phyloP scores from a whole-genome alignment of 2,329 filamentous ascomycete species.

The Aspergillus ochraceus region DNA sequence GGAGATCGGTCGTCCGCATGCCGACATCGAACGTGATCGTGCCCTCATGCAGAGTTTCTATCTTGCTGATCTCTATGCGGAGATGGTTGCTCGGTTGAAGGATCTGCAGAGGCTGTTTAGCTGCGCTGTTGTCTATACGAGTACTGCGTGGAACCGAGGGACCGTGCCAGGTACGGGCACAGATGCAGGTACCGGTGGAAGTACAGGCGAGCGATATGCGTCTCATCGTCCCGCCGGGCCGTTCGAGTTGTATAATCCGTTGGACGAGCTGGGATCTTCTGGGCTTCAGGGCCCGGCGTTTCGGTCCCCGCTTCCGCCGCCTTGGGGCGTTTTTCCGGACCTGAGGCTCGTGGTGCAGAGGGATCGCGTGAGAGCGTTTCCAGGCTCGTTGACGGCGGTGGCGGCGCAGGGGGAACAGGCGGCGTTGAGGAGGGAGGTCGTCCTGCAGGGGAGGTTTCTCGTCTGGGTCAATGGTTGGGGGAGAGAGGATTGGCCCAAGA shows the following conservation, averaged over 20 bases:
- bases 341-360: slow-evolving; percentile 40
- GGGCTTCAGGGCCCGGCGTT: slow-evolving; percentile 26
- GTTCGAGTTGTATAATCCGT: slow-evolving; percentile 18
- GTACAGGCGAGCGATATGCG: neutral
- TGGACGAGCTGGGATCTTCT: neutral
- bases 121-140: slow-evolving; percentile 42
- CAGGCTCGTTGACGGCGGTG: slow-evolving; percentile 29
- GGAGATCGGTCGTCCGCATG: slow-evolving; percentile 32
- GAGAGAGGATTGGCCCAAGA: slow-evolving; percentile 36
- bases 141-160: slow-evolving; percentile 23
- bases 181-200: neutral
- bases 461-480: slow-evolving; percentile 40
- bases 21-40: slow-evolving; percentile 30
- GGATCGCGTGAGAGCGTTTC: slow-evolving; percentile 37
- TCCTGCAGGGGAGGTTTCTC: slow-evolving; percentile 35
- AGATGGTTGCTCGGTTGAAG: slow-evolving; percentile 32
- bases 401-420: slow-evolving; percentile 36
- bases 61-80: slow-evolving; percentile 31
- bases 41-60: slow-evolving; percentile 29
- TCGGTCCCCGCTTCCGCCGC: slow-evolving; percentile 35
- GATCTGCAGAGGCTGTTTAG: slow-evolving; percentile 38
- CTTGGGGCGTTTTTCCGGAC: slow-evolving; percentile 41
- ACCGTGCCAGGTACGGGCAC: neutral
- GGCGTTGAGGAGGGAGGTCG: slow-evolving; percentile 34
- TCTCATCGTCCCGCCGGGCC: slow-evolving; percentile 18